Conservation (phyloP, 495 filamentous ascomycete species). For the Xylaria telfairii region DNA sequence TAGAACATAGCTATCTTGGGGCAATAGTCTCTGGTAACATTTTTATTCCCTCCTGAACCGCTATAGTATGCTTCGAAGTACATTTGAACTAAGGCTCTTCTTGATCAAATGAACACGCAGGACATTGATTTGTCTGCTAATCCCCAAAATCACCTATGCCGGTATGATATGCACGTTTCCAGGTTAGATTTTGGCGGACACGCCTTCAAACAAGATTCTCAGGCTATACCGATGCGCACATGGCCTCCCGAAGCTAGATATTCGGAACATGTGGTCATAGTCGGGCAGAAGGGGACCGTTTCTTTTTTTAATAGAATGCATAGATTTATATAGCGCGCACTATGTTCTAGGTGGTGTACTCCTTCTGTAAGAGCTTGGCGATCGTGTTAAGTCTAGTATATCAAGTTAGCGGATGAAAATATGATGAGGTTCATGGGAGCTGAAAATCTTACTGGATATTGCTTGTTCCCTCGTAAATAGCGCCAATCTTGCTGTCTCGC, state of each 20-base stretch:
- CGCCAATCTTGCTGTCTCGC: conserved; percentile 97
- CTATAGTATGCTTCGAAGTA: not conserved
- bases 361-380: conserved; percentile 88
- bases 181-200: not conserved
- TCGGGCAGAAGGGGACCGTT: not conserved
- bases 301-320: not conserved
- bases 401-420: conserved; percentile 61
- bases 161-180: not conserved
- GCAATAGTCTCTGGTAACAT: not conserved
- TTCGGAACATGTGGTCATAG: not conserved
- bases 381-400: conserved; percentile 82
- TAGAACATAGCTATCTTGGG: not conserved
- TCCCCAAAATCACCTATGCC: not conserved
- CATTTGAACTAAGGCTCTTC: not conserved
- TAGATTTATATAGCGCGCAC: not conserved
- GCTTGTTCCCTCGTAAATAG: conserved; percentile 94
- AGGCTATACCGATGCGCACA: not conserved
- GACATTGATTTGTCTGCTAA: not conserved
- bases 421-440: not conserved
- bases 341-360: conserved; percentile 68
- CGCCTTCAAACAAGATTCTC: not conserved
- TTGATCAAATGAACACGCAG: not conserved
- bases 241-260: not conserved
- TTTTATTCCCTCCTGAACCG: not conserved
- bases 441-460: conserved; percentile 59